Evolutionary conservation across 2,329 filamentous ascomycete genomes (phyloP), one percentile per base, ranked within the genome.

Genomic region (Sclerotinia spermophila): DNA sequence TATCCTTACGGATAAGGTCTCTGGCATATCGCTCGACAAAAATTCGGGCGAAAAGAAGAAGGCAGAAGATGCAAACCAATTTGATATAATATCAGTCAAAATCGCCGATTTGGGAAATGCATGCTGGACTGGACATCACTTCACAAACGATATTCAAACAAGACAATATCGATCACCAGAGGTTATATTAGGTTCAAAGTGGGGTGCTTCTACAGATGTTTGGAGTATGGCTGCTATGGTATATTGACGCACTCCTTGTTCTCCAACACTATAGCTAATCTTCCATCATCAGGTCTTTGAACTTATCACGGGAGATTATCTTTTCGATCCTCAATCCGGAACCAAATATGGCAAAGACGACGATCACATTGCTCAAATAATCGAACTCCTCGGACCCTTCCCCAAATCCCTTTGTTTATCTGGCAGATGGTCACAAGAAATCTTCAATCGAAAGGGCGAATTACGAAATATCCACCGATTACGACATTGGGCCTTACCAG

Each of bases 171-270:
- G 96, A 71, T 98, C 96, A 1, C 96, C 96, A 1, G 96, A 99
- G 82, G 96, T 99, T 70, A 98, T 99, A 72, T 84, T 99, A 30
- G 96, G 96, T 53, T 89, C 94, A 4, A 98, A 98, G 84, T 99
- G 96, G 96, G 96, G 96, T 75, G 96, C 96, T n/a, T 98, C 95
- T 80, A 98, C 96, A 2, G 96, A 99, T 82, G 92, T 98, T 11
- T 99, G 96, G 96, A 98, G 95, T 82, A 99, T 99, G 96, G 94
- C 96, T 71, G 92, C 92, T 76, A 99, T 99, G 96, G 96, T 98
- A 86, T 77, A 89, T 79, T 65, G 27, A 21, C n/a, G 24, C 55
- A 33, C 13, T 15, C 7, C 30, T 40, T 42, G n/a, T 19, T 21
- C 42, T 4, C 45, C n/a, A 55, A 45, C 7, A 60, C 45, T 19